Percentiles rank a stretch among this genome's conserved stretches.
phyloP scores from a whole-genome alignment of 2,329 filamentous ascomycete genomes.

The Epichloe scottii region DNA sequence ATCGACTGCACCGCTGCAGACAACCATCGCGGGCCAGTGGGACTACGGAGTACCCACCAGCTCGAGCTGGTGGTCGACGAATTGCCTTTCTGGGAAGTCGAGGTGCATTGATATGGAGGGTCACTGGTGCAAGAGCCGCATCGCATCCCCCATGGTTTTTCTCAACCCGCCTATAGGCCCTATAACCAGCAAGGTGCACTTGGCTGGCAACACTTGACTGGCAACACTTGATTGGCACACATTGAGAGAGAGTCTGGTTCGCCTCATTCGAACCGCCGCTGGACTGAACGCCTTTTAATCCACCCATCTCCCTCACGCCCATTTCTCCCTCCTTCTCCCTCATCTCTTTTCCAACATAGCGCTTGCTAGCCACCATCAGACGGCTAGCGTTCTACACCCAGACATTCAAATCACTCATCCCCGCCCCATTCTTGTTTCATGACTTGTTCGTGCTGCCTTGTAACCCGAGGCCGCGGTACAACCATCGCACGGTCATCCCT shows the following conservation, averaged over 20 bases:
- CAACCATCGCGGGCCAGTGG: no score
- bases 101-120: background rate
- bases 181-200: no score
- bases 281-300: background rate
- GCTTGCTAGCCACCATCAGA: background rate
- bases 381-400: background rate
- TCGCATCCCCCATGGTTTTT: no score
- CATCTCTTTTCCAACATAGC: background rate
- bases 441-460: background rate
- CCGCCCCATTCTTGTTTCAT: background rate
- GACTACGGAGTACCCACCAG: background rate
- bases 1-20: no score
- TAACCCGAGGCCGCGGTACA: background rate
- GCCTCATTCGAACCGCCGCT: no score
- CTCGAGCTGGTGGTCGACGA: slow-evolving; percentile 1
- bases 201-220: no score
- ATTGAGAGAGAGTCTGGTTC: no score
- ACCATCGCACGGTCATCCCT: no score
- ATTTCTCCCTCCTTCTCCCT: background rate
- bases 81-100: background rate
- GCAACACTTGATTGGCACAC: no score
- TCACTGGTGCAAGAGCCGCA: no score
- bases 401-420: background rate
- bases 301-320: background rate
- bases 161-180: no score